phyloP scores from a whole-genome alignment of 202 grass and related monocot genomes.

The Zoysia matrella region DNA sequence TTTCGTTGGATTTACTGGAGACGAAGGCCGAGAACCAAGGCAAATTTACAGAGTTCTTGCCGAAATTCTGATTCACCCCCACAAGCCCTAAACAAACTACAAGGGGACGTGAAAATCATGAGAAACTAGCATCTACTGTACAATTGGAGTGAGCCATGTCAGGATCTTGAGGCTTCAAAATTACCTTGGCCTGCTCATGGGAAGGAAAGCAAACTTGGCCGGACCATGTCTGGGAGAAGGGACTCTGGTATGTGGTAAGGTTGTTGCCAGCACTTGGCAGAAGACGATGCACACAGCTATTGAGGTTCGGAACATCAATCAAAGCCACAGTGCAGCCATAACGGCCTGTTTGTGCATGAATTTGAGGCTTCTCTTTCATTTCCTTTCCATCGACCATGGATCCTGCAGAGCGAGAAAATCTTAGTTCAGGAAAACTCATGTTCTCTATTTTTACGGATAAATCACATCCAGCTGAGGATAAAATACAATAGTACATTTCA shows the following conservation, averaged over 20 bases:
- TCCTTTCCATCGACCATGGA: conserved; percentile 34
- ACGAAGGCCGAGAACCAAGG: conserved; percentile 5
- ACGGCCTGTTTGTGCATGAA: conserved; percentile 3
- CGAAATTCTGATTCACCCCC: conserved; percentile 28
- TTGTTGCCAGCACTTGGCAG: not conserved
- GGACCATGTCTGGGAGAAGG: no score
- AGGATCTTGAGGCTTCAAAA: conserved; percentile 49
- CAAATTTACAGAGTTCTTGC: conserved; percentile 41
- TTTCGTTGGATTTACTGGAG: conserved; percentile 3
- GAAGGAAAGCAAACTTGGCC: not conserved
- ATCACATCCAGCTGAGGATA: not conserved
- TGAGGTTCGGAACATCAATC: conserved; percentile 2
- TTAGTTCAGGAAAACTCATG: not conserved
- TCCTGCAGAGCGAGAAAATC: conserved; percentile 37
- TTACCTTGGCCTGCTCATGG: conserved; percentile 35
- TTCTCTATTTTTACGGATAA: not conserved
- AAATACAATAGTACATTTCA: not conserved
- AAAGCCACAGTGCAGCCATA: conserved; percentile 14
- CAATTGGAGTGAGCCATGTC: conserved; percentile 44
- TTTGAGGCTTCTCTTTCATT: conserved; percentile 16
- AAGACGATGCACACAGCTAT: conserved; percentile 10
- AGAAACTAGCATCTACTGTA: conserved; percentile 54
- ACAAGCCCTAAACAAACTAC: conserved; percentile 15
- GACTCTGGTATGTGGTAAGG: no score
- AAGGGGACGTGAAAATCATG: not conserved